Evolutionary conservation across 352 stramenopile species (phyloP).

Genomic region (Pythium insidiosum): DNA sequence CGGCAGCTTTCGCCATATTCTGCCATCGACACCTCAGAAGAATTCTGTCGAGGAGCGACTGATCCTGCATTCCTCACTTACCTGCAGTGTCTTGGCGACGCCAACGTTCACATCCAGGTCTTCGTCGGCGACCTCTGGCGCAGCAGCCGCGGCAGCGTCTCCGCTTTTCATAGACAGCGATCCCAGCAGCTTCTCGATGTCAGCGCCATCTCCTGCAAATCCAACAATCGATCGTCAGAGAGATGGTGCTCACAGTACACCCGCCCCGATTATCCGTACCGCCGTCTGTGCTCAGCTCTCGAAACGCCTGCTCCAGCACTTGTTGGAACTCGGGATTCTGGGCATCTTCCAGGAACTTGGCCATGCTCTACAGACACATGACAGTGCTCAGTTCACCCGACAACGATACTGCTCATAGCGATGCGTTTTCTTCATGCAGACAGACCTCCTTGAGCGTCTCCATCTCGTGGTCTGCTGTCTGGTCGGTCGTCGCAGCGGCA

Average conservation of each 20-base stretch:
- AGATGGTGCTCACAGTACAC: background rate
- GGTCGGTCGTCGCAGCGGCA: slow-evolving; percentile 33
- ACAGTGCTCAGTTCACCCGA: background rate
- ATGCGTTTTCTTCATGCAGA: background rate
- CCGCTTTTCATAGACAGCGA: slow-evolving; percentile 28
- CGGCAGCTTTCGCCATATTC: slow-evolving; percentile 84
- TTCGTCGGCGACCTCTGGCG: slow-evolving; percentile 34
- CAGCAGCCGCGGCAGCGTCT: background rate
- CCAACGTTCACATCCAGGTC: slow-evolving; percentile 68
- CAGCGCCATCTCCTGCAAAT: slow-evolving; percentile 34
- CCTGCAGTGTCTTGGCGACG: slow-evolving; percentile 82
- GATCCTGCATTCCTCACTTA: slow-evolving; percentile 6
- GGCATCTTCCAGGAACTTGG: slow-evolving; percentile 78
- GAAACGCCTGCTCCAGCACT: slow-evolving; percentile 81
- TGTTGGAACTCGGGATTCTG: slow-evolving; percentile 85
- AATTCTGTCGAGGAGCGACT: too few species aligned
- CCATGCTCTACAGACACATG: slow-evolving; percentile 70
- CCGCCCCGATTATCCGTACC: too few species aligned
- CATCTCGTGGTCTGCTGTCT: slow-evolving; percentile 44
- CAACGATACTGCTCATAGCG: background rate
- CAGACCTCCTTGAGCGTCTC: slow-evolving; percentile 55
- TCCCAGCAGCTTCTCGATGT: slow-evolving; percentile 66
- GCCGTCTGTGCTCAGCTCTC: slow-evolving; percentile 70
- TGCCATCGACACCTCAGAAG: too few species aligned
- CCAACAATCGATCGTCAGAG: slow-evolving; percentile 3